Percentiles rank a stretch among this genome's conserved stretches.
These are phyloP conservation scores for Gyrodon tennesseensis DNA, from an alignment of 1,284 basidiomycete genomes.

Conservation along the genomic window DNA sequence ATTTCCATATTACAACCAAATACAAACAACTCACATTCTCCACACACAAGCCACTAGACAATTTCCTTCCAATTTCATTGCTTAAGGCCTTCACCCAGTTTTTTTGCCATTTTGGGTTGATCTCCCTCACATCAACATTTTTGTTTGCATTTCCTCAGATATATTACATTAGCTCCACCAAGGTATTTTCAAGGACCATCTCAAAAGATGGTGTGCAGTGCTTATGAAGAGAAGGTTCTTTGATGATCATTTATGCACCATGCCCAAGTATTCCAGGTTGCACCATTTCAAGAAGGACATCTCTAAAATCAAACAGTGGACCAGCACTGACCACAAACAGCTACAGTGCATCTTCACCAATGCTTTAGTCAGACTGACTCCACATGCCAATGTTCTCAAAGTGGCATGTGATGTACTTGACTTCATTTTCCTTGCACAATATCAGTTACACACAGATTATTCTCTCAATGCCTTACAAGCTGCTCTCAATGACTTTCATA, in stretches of 20 bases:
- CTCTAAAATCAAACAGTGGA: too few relatives aligned
- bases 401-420: too few relatives aligned
- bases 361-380: too few relatives aligned
- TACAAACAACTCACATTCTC: background rate
- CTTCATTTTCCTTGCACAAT: too few relatives aligned
- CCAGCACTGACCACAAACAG: too few relatives aligned
- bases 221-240: background rate
- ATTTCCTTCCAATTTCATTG: background rate
- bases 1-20: background rate
- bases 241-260: rapidly evolving
- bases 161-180: background rate
- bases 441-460: too few relatives aligned
- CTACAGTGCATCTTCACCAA: too few relatives aligned
- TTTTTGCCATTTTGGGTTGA: background rate
- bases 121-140: background rate
- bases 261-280: background rate
- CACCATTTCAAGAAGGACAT: too few relatives aligned
- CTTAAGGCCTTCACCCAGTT: rapidly evolving
- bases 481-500: too few relatives aligned
- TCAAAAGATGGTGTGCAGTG: background rate
- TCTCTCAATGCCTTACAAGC: too few relatives aligned
- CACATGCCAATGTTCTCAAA: too few relatives aligned
- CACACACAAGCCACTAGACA: background rate
- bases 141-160: background rate
- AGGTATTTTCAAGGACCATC: background rate